A percentile compares a stretch with the other conserved stretches of the same genome.
Evolutionary conservation across 164 flowering plant species (phyloP).

Genomic region (Hamamelis virginiana): DNA sequence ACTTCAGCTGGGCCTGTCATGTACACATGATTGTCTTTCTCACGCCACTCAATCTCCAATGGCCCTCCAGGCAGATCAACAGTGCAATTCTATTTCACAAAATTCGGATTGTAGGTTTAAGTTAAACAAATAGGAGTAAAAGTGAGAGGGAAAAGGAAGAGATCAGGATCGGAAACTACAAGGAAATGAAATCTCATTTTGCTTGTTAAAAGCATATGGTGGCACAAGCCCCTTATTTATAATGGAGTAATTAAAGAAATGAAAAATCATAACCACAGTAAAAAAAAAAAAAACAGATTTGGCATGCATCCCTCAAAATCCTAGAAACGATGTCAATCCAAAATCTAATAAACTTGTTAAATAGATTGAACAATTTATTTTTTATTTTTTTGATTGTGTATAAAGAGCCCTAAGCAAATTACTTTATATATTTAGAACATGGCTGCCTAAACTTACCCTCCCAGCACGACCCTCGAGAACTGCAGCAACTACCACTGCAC

Average conservation of each 20-base stretch:
- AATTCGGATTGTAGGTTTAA: not conserved
- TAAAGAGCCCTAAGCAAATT: too few species aligned
- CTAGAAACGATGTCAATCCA: too few species aligned
- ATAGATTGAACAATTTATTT: too few species aligned
- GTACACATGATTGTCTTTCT: slow-evolving; percentile 84
- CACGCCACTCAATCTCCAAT: slow-evolving; percentile 90
- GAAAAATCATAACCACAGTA: too few species aligned
- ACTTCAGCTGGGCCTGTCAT: slow-evolving; percentile 97
- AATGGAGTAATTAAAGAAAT: too few species aligned
- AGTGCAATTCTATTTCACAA: slow-evolving; percentile 60
- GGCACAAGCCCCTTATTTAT: too few species aligned
- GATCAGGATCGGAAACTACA: not conserved
- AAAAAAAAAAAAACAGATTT: too few species aligned
- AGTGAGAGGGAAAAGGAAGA: too few species aligned
- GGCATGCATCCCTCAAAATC: too few species aligned
- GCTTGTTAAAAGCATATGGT: not conserved
- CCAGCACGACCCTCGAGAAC: slow-evolving; percentile 89
- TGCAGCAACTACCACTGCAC: slow-evolving; percentile 94
- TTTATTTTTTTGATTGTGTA: too few species aligned
- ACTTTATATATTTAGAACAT: too few species aligned
- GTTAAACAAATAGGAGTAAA: not conserved
- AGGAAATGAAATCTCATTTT: not conserved
- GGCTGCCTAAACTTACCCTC: slow-evolving; percentile 71
- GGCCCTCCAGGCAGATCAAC: slow-evolving; percentile 98
- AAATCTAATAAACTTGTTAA: too few species aligned